Evolutionary conservation across 306 rosid species (phyloP), one percentile per base, ranked within the genome.

Genomic region (Mimosa bimucronata): DNA sequence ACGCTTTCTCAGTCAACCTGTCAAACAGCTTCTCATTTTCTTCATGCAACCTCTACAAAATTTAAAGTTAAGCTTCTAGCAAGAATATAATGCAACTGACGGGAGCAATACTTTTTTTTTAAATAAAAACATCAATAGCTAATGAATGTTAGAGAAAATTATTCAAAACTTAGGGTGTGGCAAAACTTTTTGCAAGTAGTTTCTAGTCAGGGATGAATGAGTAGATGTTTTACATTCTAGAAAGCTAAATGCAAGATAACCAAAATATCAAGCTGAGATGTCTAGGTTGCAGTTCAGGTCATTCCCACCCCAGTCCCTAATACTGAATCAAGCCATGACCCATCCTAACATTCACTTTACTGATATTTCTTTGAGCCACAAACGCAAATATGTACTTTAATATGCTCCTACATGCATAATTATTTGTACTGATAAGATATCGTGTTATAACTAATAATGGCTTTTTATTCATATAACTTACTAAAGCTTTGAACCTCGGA

Each of bases 21-120:
- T 88, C 99, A 85, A 95, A 95, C 81, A 91, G 83, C 83, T 95
- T 95, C 86, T 95, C 99, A 83, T 95, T 95, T 85, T 95, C 99
- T 86, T 95, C 99, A 83, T 95, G 99, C 89, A 95, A 89, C 85
- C 98, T 89, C 99, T 95, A 90, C 75, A 78, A 82, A 82, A 75
- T 78, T 84, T 75, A 73, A 89, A 50, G 73, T 74, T 78, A 79
- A 76, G 70, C 79, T 50, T 42, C 57, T 55, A 62, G 52, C 37
- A 23, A 65, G 45, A 82, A 67, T 48, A 58, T 75, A n/a, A 53
- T 41, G 57, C 48, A 79, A 68, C 46, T 64, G 52, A 40, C 75
- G 73, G 23, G 30, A 55, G 40, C 79, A 28, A 66, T 16, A 65
- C n/a, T 74, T 52, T n/a, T 60, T 60, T 60, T 61, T 25, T 58